Evolutionary conservation across 192 early-diverging fungal species (phyloP).

Genomic region (Phlyctochytrium arcticum): DNA sequence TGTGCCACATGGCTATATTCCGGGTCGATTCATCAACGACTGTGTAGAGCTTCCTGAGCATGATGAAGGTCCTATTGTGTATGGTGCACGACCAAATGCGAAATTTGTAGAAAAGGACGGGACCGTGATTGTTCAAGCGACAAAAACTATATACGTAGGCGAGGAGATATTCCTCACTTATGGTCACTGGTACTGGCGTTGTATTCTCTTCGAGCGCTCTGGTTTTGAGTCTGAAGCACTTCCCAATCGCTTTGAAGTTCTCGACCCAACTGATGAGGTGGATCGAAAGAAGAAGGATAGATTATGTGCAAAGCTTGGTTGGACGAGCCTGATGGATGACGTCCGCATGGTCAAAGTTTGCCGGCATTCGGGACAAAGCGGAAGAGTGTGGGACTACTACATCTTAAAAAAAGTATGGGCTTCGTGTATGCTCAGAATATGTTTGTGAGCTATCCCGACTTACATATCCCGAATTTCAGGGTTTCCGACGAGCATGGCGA

Average conservation of each 20-base stretch:
- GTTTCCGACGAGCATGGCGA: too few species aligned
- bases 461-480: too few species aligned
- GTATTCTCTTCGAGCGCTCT: conserved; percentile 7
- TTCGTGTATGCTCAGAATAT: too few species aligned
- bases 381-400: background rate
- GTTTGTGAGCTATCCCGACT: too few species aligned
- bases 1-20: conserved; percentile 9
- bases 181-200: conserved; percentile 18
- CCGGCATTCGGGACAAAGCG: background rate
- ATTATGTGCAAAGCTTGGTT: too few species aligned
- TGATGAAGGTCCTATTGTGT: conserved; percentile 1
- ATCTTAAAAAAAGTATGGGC: background rate
- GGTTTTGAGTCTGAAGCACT: conserved; percentile 11
- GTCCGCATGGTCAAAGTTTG: conserved; percentile 1
- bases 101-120: background rate
- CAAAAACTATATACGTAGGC: background rate
- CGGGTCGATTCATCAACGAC: conserved; percentile 16
- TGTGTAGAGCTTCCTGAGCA: conserved; percentile 4
- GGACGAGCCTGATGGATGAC: background rate
- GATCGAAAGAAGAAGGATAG: background rate
- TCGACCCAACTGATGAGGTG: background rate
- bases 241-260: background rate
- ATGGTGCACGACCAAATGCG: background rate
- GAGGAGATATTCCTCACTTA: conserved; percentile 14
- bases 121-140: background rate